These are phyloP conservation scores for Rhizopus stolonifer DNA, from an alignment of 371 early-diverging fungal genomes.

Conservation along the genomic window DNA sequence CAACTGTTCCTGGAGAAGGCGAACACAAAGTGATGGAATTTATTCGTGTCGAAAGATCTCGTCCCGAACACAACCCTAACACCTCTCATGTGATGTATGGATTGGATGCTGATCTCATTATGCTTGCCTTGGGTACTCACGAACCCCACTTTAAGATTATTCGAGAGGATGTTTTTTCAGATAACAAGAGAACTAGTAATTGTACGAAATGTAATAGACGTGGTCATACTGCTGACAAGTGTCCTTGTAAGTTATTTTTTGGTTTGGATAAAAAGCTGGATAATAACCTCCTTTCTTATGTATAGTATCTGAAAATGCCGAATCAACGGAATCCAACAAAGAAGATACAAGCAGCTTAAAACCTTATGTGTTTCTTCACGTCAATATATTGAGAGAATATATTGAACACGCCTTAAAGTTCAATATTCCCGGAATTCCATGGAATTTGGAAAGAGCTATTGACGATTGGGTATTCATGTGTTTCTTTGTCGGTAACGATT, in stretches of 20 bases:
- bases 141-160: slow-evolving; percentile 96
- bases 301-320: slow-evolving; percentile 5
- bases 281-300: background rate
- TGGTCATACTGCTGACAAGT: slow-evolving; percentile 81
- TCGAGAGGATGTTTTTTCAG: slow-evolving; percentile 94
- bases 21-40: slow-evolving; percentile 99
- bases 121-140: slow-evolving; percentile 98
- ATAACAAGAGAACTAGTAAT: slow-evolving; percentile 54
- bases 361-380: slow-evolving; percentile 90
- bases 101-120: slow-evolving; percentile 99
- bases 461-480: slow-evolving; percentile 99
- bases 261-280: background rate
- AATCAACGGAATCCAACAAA: slow-evolving; percentile 22
- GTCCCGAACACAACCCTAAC: slow-evolving; percentile 82
- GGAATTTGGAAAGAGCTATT: slow-evolving; percentile 90
- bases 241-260: slow-evolving; percentile 57
- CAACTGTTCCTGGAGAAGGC: slow-evolving; percentile 99
- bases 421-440: slow-evolving; percentile 63
- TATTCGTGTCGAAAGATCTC: slow-evolving; percentile 84
- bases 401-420: slow-evolving; percentile 82
- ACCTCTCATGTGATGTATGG: slow-evolving; percentile 96
- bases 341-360: slow-evolving; percentile 69
- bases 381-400: slow-evolving; percentile 91
- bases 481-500: slow-evolving; percentile 99
- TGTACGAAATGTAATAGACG: slow-evolving; percentile 84